Percentiles rank a stretch among this genome's conserved stretches.
Conservation (phyloP, 805 yeast species). For the Candida corydali region DNA sequence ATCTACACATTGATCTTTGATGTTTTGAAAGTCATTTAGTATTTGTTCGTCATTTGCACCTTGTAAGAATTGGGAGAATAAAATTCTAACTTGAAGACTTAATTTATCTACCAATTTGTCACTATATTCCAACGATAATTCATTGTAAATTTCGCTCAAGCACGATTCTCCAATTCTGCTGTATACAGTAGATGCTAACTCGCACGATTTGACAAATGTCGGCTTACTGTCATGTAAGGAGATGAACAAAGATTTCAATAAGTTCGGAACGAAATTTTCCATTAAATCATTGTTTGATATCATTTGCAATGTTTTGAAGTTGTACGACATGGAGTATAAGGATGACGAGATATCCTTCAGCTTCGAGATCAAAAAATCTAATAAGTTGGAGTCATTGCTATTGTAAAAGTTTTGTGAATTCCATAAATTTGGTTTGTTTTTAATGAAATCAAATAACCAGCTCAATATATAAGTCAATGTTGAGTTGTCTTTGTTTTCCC, state of each 20-base stretch:
- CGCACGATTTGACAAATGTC: constrained; percentile 45
- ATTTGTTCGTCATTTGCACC: constrained; percentile 40
- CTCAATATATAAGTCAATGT: constrained; percentile 70
- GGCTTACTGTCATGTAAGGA: constrained; percentile 46
- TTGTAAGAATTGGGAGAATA: constrained; percentile 28
- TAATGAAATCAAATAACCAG: constrained; percentile 70
- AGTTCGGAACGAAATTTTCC: constrained; percentile 47
- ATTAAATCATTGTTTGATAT: constrained; percentile 54
- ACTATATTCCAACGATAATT: constrained; percentile 41
- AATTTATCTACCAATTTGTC: constrained; percentile 38
- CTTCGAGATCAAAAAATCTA: constrained; percentile 56
- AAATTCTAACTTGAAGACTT: constrained; percentile 35
- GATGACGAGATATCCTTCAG: constrained; percentile 46
- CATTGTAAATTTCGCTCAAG: constrained; percentile 45
- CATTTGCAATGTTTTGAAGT: constrained; percentile 56
- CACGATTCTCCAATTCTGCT: constrained; percentile 45
- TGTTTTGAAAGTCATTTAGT: constrained; percentile 29
- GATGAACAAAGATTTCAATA: constrained; percentile 52
- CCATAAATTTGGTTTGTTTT: constrained; percentile 59
- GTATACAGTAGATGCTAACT: constrained; percentile 47
- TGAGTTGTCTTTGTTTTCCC: constrained; percentile 74
- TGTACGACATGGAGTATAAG: constrained; percentile 58
- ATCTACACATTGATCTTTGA: constrained; percentile 25
- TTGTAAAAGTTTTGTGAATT: constrained; percentile 40
- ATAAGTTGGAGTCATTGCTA: constrained; percentile 53